Percentiles rank a stretch among this genome's conserved stretches.
phyloP scores from a whole-genome alignment of 352 stramenopile species.

The Globisporangium polare region DNA sequence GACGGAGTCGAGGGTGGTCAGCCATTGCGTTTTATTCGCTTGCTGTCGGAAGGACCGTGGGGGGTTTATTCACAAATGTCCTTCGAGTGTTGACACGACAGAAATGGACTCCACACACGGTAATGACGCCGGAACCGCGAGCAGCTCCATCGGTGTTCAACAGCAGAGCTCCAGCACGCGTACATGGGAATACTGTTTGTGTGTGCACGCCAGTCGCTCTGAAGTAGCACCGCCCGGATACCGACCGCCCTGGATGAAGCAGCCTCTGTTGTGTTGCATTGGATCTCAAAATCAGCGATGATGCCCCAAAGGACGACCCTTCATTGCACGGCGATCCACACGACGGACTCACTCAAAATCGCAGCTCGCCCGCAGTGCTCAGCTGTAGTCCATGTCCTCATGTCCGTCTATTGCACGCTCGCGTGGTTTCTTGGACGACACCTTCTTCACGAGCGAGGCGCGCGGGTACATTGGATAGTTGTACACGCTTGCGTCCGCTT shows the following conservation, averaged over 20 bases:
- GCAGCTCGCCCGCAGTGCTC: slow-evolving; percentile 11
- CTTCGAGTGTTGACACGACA: background rate
- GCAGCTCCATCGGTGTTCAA: background rate
- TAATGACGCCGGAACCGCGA: background rate
- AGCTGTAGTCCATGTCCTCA: slow-evolving; percentile 55
- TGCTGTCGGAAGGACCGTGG: no score
- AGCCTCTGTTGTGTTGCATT: background rate
- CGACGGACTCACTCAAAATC: slow-evolving; percentile 18
- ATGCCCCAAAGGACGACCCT: background rate
- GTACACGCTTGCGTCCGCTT: slow-evolving; percentile 32
- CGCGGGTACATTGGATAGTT: slow-evolving; percentile 56
- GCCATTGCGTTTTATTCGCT: no score
- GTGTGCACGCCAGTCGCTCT: background rate
- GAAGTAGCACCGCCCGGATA: background rate
- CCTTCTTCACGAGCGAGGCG: slow-evolving; percentile 31
- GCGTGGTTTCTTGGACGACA: slow-evolving; percentile 44
- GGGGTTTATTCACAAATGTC: no score
- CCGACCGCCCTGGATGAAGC: background rate
- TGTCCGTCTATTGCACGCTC: slow-evolving; percentile 30
- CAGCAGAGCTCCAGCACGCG: no score
- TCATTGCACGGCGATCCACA: background rate
- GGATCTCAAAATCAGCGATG: background rate
- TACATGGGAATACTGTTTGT: no score
- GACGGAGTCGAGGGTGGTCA: no score
- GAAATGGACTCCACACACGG: background rate